Evolutionary conservation across 305 asterid species (phyloP).

Genomic region (Solanum hybrid): DNA sequence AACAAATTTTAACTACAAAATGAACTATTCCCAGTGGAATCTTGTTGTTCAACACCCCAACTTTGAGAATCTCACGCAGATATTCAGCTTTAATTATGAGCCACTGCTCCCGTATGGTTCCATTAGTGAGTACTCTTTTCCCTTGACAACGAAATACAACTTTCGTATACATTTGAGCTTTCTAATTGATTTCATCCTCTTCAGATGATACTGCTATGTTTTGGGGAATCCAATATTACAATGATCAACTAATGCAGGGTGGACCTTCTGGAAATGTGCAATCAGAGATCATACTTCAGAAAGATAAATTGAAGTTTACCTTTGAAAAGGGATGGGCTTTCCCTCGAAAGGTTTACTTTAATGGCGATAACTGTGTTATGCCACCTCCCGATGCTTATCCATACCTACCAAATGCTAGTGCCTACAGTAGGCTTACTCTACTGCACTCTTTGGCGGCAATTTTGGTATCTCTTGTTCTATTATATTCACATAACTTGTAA

Average conservation of each 20-base stretch:
- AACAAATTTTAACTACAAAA: slow-evolving; percentile 36
- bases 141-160: not conserved
- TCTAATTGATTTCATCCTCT: not conserved
- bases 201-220: slow-evolving; percentile 53
- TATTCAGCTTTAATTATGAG: slow-evolving; percentile 43
- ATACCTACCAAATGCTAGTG: slow-evolving; percentile 21
- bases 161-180: not conserved
- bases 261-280: slow-evolving; percentile 45
- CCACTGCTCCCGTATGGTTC: slow-evolving; percentile 23
- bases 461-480: slow-evolving; percentile 8
- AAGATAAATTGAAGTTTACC: slow-evolving; percentile 33
- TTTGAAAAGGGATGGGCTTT: slow-evolving; percentile 56
- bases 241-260: slow-evolving; percentile 36
- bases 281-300: slow-evolving; percentile 41
- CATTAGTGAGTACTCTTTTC: slow-evolving; percentile 31
- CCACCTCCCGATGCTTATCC: slow-evolving; percentile 52
- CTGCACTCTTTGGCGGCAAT: not conserved
- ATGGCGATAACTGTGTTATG: slow-evolving; percentile 52
- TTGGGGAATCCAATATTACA: slow-evolving; percentile 46
- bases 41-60: slow-evolving; percentile 50
- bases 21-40: slow-evolving; percentile 51
- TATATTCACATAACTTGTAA: slow-evolving; percentile 7
- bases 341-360: slow-evolving; percentile 43
- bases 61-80: slow-evolving; percentile 31
- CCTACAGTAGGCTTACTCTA: not conserved